These are phyloP conservation scores for Puccinia polysora DNA, from an alignment of 1,284 basidiomycete genomes.

Conservation along the genomic window DNA sequence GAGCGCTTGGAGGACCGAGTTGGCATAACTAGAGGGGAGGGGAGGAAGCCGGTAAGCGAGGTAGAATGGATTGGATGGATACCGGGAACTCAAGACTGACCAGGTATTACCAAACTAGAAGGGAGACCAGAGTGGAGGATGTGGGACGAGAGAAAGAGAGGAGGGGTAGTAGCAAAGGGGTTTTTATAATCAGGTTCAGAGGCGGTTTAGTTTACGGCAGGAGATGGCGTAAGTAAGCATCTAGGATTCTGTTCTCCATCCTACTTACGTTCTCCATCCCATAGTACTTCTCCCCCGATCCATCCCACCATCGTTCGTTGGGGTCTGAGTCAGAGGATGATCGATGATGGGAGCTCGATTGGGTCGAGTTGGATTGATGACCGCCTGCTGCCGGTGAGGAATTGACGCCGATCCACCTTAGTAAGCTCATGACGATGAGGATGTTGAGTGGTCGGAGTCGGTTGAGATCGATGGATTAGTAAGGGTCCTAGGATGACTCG, in stretches of 20 bases:
- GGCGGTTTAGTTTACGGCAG: no score
- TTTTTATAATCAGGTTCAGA: no score
- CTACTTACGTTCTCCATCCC: slow-evolving; percentile 82
- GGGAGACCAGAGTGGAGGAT: neutral
- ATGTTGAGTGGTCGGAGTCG: no score
- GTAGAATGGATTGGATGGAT: neutral
- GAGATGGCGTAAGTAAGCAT: no score
- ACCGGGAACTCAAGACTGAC: neutral
- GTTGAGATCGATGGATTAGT: no score
- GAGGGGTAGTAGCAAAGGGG: no score
- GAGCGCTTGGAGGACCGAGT: slow-evolving; percentile 91
- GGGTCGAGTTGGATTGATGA: slow-evolving; percentile 42
- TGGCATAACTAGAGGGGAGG: slow-evolving; percentile 87
- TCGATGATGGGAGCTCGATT: slow-evolving; percentile 37
- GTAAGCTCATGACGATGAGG: slow-evolving; percentile 46
- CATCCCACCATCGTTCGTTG: slow-evolving; percentile 27
- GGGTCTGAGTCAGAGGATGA: neutral
- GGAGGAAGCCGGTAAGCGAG: no score
- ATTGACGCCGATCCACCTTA: slow-evolving; percentile 48
- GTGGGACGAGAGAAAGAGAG: neutral
- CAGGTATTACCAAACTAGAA: slow-evolving; percentile 30
- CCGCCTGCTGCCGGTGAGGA: slow-evolving; percentile 45
- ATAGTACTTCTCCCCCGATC: slow-evolving; percentile 59
- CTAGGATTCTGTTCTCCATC: slow-evolving; percentile 82
- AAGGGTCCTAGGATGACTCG: no score